Evolutionary conservation across 2,329 filamentous ascomycete genomes (phyloP), one percentile per base, ranked within the genome.

Genomic region (Sporothrix inflata): DNA sequence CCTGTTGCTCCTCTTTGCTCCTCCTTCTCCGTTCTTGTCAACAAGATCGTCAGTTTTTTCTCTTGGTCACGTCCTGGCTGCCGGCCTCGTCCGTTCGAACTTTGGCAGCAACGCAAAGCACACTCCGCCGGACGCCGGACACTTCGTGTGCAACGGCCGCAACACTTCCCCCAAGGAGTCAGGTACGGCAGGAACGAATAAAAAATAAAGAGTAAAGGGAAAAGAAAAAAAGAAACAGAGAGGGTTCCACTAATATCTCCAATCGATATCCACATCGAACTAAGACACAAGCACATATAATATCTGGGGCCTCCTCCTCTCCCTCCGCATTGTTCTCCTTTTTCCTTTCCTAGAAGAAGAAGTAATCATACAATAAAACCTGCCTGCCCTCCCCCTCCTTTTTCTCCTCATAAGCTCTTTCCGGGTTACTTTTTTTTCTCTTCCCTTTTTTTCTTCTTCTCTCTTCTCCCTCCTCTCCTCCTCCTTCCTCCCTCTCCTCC

Each of bases 211-310:
- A 45, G 19, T 5, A 14, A 38, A 34, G 21, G 1, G 1, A 45
- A 45, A 16, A 65, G 40, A 6, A 53, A 40, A 51, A 53, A 6
- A 55, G 7, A 67, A n/a, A 38, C 11, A 34, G 14, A 47, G 19
- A 61, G 34, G 66, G 45, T 70, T 70, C 69, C 69, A 63, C 69
- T 49, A 70, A 51, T 45, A 70, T 61, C 55, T 65, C 42, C 55
- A 60, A 65, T 49, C 27, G 30, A 65, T 70, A 63, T 70, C 69
- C 69, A 65, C 55, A 61, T 45, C 69, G 38, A 49, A 49, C 55
- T 47, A 61, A 51, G 55, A 55, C 24, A 34, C 42, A 40, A 68
- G 30, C 65, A 66, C 65, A 55, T 30, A 61, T 70, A 70, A 47
- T 61, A 49, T 47, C 53, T 42, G 27, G 9, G 53, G 45, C 16